Base-by-base conservation (phyloP, 2,329 filamentous ascomycete species). In the Biscogniauxia marginata region DNA sequence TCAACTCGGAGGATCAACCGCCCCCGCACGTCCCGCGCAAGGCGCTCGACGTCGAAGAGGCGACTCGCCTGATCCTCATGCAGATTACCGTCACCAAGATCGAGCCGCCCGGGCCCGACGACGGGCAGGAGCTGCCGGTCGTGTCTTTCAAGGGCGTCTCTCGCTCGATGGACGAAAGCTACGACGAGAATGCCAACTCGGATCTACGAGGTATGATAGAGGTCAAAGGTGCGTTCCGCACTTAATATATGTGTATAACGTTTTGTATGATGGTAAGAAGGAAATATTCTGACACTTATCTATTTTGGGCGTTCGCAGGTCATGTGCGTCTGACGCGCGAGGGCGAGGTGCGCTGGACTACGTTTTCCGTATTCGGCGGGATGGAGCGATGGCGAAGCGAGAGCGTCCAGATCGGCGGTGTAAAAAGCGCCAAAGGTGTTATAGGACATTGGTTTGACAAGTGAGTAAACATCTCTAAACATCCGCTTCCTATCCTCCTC, bases 401-500 rank as follows among this genome's bases (percentile, higher is more conserved):
- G 73, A 84, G 87, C 7, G 77, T 93, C 5, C 90, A 93, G 70
- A 72, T 93, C 4, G 89, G 89, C 9, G 90, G 89, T 0, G 65
- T 84, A 1, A 73, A 76, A 49, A 87, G 86, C 5, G 84, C 81
- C 6, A 79, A 88, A 7, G 89, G 89, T 1, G 84, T 91, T 0
- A 67, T 91, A 1, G 89, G 90, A 0, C 87, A 84, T 51, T 93
- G 90, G 90, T 93, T 91, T 65, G 88, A 91, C 65, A 87, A 85
- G 84, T 86, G 74, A 58, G 75, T 66, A 22, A 1, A 22, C 43
- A 52, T 25, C 25, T 16, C 9, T 22, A 18, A n/a, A n/a, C n/a
- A n/a, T n/a, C n/a, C n/a, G n/a, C n/a, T n/a, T n/a, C n/a, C n/a
- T n/a, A n/a, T n/a, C n/a, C n/a, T n/a, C n/a, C n/a, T n/a, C n/a